A percentile compares a stretch with the other conserved stretches of the same genome.
These are phyloP conservation scores for Aleurites moluccanus DNA, from an alignment of 441 rosid species.

Conservation along the genomic window DNA sequence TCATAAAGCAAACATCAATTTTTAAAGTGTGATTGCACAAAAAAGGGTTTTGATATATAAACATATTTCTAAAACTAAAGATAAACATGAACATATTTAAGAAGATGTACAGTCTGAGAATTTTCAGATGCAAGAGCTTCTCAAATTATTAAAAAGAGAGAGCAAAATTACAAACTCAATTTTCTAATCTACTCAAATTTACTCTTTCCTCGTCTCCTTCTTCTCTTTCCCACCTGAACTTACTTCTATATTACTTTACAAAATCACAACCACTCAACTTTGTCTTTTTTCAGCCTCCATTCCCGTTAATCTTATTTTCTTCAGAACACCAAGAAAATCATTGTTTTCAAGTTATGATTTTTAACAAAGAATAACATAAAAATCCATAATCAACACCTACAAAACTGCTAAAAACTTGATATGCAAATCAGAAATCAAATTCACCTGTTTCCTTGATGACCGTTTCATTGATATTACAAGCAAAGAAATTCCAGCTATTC, in stretches of 20 bases:
- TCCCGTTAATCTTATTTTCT: background rate
- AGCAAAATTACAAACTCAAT: background rate
- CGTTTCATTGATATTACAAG: slow-evolving; percentile 77
- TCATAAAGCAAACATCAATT: background rate
- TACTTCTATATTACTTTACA: background rate
- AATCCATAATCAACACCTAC: background rate
- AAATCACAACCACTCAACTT: background rate
- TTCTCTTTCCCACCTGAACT: background rate
- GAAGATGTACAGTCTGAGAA: background rate
- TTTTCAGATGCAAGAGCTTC: background rate
- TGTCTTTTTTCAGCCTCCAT: background rate
- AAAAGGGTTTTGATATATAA: background rate
- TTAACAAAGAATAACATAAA: background rate
- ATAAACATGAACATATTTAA: background rate
- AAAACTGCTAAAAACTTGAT: background rate
- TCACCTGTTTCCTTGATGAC: slow-evolving; percentile 82
- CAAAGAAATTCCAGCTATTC: slow-evolving; percentile 99
- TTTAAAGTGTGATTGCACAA: background rate
- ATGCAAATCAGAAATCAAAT: background rate
- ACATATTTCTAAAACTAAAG: background rate
- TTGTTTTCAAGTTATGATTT: background rate
- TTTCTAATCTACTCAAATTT: background rate
- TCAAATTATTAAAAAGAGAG: background rate
- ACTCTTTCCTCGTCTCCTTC: background rate
- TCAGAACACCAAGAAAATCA: background rate